Evolutionary conservation across 257 asterid species (phyloP), one percentile per base, ranked within the genome.

Genomic region (Primulina tabacum): DNA sequence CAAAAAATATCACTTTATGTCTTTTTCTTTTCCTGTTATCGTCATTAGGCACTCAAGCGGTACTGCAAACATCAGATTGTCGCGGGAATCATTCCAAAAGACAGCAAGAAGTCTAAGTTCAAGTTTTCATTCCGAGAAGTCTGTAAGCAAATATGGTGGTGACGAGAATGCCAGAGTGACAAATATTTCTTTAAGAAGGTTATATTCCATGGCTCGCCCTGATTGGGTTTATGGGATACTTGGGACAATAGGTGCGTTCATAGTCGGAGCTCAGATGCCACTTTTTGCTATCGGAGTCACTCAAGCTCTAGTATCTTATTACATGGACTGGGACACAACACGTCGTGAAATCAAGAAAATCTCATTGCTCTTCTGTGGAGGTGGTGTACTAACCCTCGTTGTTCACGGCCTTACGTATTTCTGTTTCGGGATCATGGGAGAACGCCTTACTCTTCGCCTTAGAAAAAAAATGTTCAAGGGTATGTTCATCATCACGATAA

Each of bases 301-400:
- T 70, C 95, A 94, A 74, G 97, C 99, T 67, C 97, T 94, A 17
- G 96, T 89, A 8, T 89, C 99, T 58, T 94, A 86, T 81, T 94
- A 94, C 88, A 88, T 91, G 99, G 99, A 91, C 32, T 94, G 99
- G 99, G 94, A 86, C 24, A 89, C 95, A 2, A 93, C 99, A 50
- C 84, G 86, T 8, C 84, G 81, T 7, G 96, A 89, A 82, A 91
- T 94, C 28, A 91, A 75, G 85, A 94, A 89, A 82, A 91, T 89
- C 26, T 76, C 92, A 17, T 73, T 91, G 78, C 95, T 94, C 62
- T 94, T 94, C 82, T 82, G 89, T 59, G 92, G 96, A 0, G 97
- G 95, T 12, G 99, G 97, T 76, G 79, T 86, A 24, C 28, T 91
- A 55, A 88, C 99, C 2, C 89, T 94, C 74, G 37, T 87, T 14